Conservation (phyloP, 192 early-diverging fungal species). For the Coemansia sp. region DNA sequence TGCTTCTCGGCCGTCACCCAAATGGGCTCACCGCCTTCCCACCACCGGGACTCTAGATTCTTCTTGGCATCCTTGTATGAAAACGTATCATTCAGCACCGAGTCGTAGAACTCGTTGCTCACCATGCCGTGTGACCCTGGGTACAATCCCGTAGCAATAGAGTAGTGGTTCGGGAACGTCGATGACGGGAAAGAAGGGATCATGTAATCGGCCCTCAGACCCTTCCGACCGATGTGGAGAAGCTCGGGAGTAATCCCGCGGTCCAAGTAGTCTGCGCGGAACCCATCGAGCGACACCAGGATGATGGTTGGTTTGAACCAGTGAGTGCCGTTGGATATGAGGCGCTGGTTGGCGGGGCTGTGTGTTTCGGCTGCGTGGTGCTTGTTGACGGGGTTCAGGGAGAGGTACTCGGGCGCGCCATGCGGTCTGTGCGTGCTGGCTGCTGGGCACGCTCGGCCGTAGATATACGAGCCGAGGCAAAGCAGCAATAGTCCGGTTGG, state of each 20-base stretch:
- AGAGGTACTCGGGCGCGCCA: constrained; percentile 17
- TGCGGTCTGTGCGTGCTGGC: neutral
- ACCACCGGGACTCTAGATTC: constrained; percentile 74
- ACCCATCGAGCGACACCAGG: constrained; percentile 86
- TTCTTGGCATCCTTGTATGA: constrained; percentile 67
- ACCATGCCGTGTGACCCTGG: constrained; percentile 92
- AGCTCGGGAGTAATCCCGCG: constrained; percentile 69
- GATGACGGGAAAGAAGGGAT: constrained; percentile 57
- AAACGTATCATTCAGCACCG: constrained; percentile 67
- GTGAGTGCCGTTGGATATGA: constrained; percentile 63
- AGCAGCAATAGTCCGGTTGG: constrained; percentile 20
- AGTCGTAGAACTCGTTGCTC: constrained; percentile 78
- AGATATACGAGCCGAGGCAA: constrained; percentile 19
- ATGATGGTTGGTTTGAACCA: constrained; percentile 68
- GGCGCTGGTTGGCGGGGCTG: neutral
- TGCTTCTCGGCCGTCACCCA: constrained; percentile 86
- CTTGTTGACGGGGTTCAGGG: constrained; percentile 18
- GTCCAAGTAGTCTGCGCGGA: constrained; percentile 79
- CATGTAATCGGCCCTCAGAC: constrained; percentile 53
- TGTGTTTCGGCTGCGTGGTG: constrained; percentile 5
- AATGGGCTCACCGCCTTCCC: constrained; percentile 83
- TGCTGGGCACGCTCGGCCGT: constrained; percentile 16
- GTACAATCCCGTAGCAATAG: constrained; percentile 88
- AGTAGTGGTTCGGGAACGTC: constrained; percentile 94
- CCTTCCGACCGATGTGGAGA: constrained; percentile 21